These are phyloP conservation scores for Penicilliopsis zonata DNA, from an alignment of 495 filamentous ascomycete species.

Conservation along the genomic window DNA sequence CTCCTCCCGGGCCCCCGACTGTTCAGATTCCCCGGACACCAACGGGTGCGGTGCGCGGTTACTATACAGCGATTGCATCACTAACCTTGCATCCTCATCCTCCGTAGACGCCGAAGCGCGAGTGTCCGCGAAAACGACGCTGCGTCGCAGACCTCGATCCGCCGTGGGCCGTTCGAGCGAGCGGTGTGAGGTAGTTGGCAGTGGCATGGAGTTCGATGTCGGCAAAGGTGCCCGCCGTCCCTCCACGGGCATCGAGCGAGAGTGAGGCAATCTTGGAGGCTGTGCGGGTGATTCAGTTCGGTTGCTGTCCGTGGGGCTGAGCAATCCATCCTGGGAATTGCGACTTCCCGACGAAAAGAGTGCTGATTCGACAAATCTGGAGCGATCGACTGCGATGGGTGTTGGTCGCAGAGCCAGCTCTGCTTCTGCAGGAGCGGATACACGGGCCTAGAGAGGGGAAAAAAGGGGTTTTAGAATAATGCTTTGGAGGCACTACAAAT, in stretches of 20 bases:
- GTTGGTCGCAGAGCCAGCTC: constrained; percentile 28
- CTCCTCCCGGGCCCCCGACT: constrained; percentile 18
- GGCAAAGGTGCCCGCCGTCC: constrained; percentile 12
- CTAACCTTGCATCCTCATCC: constrained; percentile 57
- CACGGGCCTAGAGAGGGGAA: neutral
- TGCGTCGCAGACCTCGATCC: constrained; percentile 35
- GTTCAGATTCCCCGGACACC: constrained; percentile 11
- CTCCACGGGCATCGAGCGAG: constrained; percentile 2
- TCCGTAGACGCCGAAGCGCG: constrained; percentile 36
- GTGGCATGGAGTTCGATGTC: constrained; percentile 10
- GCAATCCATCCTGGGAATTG: constrained; percentile 50
- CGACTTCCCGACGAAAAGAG: constrained; percentile 60
- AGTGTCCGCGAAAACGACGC: constrained; percentile 29
- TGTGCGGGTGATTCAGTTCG: constrained; percentile 3
- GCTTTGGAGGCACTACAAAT: too few relatives aligned
- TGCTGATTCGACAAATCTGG: constrained; percentile 41
- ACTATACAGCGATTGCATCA: constrained; percentile 45
- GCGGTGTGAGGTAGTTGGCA: constrained; percentile 25
- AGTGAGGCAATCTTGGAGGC: neutral
- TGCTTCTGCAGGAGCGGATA: constrained; percentile 2
- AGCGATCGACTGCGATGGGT: constrained; percentile 47
- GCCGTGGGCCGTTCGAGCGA: constrained; percentile 20
- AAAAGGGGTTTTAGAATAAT: neutral
- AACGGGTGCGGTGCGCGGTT: constrained; percentile 22
- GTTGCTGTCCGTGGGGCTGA: constrained; percentile 19